Evolutionary conservation across 2,329 filamentous ascomycete genomes (phyloP).

Genomic region (Sporothrix mexicana): DNA sequence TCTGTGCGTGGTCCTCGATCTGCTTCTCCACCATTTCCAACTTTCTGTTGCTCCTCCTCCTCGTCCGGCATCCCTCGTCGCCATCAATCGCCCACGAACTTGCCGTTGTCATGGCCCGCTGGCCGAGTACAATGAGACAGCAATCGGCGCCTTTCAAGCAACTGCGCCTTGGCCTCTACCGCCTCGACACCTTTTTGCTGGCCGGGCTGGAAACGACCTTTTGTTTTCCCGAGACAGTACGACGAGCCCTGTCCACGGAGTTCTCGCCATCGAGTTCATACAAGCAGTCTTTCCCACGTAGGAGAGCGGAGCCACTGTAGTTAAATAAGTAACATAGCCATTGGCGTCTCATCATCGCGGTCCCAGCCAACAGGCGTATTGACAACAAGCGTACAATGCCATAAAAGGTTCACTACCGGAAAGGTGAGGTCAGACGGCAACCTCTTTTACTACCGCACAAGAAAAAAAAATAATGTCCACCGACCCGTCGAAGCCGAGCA

Average conservation of each 20-base stretch:
- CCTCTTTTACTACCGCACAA: too few species aligned
- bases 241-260: neutral
- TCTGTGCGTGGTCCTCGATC: neutral
- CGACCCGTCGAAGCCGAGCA: too few species aligned
- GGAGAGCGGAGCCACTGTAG: too few species aligned
- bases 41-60: conserved; percentile 1
- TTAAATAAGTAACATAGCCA: too few species aligned
- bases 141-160: conserved; percentile 10
- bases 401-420: too few species aligned
- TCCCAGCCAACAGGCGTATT: too few species aligned
- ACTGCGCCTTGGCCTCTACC: neutral
- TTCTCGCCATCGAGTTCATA: neutral
- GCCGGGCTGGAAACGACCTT: neutral
- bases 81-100: neutral
- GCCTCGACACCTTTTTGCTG: conserved; percentile 7
- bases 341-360: too few species aligned
- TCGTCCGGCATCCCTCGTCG: neutral
- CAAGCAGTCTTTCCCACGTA: neutral
- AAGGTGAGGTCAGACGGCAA: too few species aligned
- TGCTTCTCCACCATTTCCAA: conserved; percentile 18
- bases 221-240: neutral
- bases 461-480: too few species aligned
- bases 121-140: neutral
- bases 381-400: too few species aligned
- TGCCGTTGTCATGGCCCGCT: conserved; percentile 1